Conservation (phyloP, 257 asterid species). For the Nicotiana undulata region DNA sequence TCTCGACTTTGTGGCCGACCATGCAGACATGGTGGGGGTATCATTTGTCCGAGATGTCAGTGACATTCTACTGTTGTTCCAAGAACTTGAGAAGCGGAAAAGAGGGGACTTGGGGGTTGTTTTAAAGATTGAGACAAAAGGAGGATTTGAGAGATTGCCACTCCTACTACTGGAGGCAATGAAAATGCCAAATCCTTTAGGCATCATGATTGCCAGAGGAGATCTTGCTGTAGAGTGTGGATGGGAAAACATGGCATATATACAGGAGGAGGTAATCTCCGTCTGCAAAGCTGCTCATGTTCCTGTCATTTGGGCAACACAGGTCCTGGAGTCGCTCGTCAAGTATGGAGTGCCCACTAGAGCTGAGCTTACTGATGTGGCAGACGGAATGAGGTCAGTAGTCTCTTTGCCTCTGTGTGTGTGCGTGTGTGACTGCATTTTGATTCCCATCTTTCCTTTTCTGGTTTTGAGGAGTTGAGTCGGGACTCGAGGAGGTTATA, state of each 20-base stretch:
- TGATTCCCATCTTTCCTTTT: neutral
- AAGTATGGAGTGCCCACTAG: constrained; percentile 57
- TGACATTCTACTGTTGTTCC: constrained; percentile 45
- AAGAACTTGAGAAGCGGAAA: constrained; percentile 51
- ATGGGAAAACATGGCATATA: constrained; percentile 68
- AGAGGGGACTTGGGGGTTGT: constrained; percentile 41
- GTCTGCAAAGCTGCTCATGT: constrained; percentile 56
- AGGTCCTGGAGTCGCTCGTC: constrained; percentile 60
- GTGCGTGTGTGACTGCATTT: neutral
- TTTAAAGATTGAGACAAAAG: constrained; percentile 63
- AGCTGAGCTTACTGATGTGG: constrained; percentile 70
- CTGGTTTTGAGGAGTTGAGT: neutral
- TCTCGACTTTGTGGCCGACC: constrained; percentile 59
- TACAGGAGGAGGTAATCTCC: constrained; percentile 55
- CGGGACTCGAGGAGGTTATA: neutral
- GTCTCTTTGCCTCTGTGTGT: neutral
- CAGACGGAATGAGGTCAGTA: constrained; percentile 55
- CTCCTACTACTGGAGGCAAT: constrained; percentile 55
- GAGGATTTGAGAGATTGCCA: constrained; percentile 57
- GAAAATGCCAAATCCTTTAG: constrained; percentile 53
- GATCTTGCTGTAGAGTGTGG: constrained; percentile 85
- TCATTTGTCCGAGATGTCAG: constrained; percentile 54
- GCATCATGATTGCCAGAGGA: constrained; percentile 77
- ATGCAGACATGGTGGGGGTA: constrained; percentile 68
- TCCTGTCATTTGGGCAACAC: constrained; percentile 66